Evolutionary conservation across 192 early-diverging fungal species (phyloP).

Genomic region (Backusella parvicylindrica): DNA sequence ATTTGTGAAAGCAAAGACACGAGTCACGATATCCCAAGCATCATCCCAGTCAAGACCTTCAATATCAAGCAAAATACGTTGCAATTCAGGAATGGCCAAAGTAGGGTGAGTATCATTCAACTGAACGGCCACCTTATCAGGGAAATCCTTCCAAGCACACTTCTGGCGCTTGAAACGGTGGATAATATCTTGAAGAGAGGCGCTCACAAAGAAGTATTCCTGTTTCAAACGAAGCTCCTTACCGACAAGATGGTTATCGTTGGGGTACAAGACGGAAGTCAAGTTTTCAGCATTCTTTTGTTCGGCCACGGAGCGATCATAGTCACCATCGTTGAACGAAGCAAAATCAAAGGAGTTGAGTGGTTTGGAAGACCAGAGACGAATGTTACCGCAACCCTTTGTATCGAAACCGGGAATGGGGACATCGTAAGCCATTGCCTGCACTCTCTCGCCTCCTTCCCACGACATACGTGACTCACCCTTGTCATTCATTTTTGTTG

Average conservation of each 20-base stretch:
- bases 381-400: constrained; percentile 94
- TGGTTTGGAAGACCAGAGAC: constrained; percentile 95
- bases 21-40: constrained; percentile 87
- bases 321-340: constrained; percentile 87
- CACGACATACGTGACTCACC: constrained; percentile 66
- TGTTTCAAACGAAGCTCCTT: constrained; percentile 97
- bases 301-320: constrained; percentile 87
- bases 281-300: constrained; percentile 92
- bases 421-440: constrained; percentile 94
- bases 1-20: constrained; percentile 96
- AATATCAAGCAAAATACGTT: constrained; percentile 90
- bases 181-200: constrained; percentile 83
- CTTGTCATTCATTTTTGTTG: constrained; percentile 62
- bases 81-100: constrained; percentile 92
- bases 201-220: constrained; percentile 95
- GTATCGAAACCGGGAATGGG: constrained; percentile 95
- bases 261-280: constrained; percentile 93
- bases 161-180: constrained; percentile 91
- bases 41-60: constrained; percentile 91
- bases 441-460: constrained; percentile 83
- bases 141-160: constrained; percentile 84
- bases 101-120: constrained; percentile 99
- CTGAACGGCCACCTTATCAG: constrained; percentile 92
- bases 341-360: constrained; percentile 83
- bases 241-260: constrained; percentile 96